Percentiles rank a stretch among this genome's conserved stretches.
phyloP scores from a whole-genome alignment of 208 protist species.

The Tritrichomonas musculus region DNA sequence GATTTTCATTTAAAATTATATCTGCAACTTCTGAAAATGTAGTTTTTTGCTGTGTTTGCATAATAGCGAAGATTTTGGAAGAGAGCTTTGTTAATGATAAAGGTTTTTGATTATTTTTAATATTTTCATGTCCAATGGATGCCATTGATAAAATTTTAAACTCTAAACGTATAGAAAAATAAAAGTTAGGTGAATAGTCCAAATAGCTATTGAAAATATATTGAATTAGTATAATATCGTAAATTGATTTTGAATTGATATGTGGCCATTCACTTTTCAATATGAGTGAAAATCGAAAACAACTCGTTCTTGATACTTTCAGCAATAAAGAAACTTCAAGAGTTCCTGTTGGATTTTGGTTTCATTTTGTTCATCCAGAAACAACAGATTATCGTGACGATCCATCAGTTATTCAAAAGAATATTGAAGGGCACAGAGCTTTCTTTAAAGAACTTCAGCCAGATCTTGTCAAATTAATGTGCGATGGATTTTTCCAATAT shows the following conservation, averaged over 20 bases:
- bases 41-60: neutral
- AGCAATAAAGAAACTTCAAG: too few species aligned
- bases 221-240: neutral
- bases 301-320: too few species aligned
- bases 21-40: constrained; percentile 22
- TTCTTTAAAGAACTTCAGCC: too few species aligned
- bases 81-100: neutral
- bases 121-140: neutral
- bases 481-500: too few species aligned
- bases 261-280: too few species aligned
- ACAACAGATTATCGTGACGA: too few species aligned
- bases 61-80: neutral
- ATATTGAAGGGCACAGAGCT: too few species aligned
- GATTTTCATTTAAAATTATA: neutral
- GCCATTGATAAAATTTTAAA: neutral
- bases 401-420: too few species aligned
- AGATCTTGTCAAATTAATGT: too few species aligned
- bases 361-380: too few species aligned
- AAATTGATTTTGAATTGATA: neutral
- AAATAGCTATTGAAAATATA: neutral
- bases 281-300: too few species aligned
- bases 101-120: neutral
- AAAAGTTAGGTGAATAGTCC: neutral
- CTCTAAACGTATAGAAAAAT: neutral
- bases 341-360: too few species aligned